These are phyloP conservation scores for Zygosaccharomyces sapae DNA, from an alignment of 1,139 yeast genomes.

Conservation along the genomic window DNA sequence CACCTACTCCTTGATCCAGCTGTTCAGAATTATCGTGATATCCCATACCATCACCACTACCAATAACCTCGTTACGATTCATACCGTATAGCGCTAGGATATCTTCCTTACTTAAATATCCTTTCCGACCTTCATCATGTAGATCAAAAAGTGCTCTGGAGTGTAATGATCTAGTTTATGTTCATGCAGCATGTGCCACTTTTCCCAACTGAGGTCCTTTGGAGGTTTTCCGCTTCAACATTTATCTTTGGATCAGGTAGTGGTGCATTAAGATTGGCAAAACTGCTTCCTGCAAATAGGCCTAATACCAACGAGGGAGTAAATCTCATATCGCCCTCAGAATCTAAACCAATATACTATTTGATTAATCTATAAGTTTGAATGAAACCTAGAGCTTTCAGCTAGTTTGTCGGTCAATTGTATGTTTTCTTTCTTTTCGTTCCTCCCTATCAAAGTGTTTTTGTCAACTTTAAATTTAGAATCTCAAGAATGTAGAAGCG, in stretches of 20 bases:
- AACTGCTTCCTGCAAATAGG: constrained; percentile 3
- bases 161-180: constrained; percentile 75
- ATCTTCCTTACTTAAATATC: constrained; percentile 56
- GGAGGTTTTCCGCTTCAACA: constrained; percentile 43
- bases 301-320: constrained; percentile 1
- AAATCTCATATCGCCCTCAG: not conserved
- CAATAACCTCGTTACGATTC: constrained; percentile 65
- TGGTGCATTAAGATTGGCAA: constrained; percentile 6
- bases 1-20: constrained; percentile 54
- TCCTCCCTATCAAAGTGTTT: not conserved
- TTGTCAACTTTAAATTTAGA: not conserved
- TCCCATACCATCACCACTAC: constrained; percentile 91
- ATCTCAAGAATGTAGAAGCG: not conserved
- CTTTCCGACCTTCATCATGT: constrained; percentile 63
- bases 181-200: constrained; percentile 88
- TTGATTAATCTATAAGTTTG: not conserved
- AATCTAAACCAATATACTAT: not conserved
- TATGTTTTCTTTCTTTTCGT: not conserved
- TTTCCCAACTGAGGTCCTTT: constrained; percentile 59
- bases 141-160: constrained; percentile 71
- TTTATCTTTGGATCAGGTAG: constrained; percentile 22
- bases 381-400: not conserved
- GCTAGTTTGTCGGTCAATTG: not conserved
- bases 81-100: constrained; percentile 80
- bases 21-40: constrained; percentile 58